Conservation (phyloP, 2,329 filamentous ascomycete genomes). For the Purpureocillium takamizusanense region DNA sequence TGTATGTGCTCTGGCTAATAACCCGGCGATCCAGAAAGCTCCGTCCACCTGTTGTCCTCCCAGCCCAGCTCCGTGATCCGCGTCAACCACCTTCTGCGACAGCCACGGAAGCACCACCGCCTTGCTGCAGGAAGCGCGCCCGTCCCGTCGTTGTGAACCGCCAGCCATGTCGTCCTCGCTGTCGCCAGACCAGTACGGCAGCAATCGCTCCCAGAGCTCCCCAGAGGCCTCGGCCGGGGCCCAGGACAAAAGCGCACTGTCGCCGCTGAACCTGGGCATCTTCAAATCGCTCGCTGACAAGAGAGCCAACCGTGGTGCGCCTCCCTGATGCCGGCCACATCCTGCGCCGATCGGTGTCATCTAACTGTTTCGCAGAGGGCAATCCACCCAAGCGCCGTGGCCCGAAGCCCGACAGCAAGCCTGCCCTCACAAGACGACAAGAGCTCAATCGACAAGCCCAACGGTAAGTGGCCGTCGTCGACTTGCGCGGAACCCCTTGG, state of each 20-base stretch:
- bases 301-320: slow-evolving; percentile 64
- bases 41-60: too few species aligned
- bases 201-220: slow-evolving; percentile 15
- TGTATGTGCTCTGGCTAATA: too few species aligned
- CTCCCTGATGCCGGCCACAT: neutral
- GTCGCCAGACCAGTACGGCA: slow-evolving; percentile 28
- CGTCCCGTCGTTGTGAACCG: slow-evolving; percentile 3
- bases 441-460: slow-evolving; percentile 94
- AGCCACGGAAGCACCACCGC: too few species aligned
- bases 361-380: slow-evolving; percentile 49
- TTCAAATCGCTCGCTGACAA: slow-evolving; percentile 64
- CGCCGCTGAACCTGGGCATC: slow-evolving; percentile 47
- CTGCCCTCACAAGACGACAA: slow-evolving; percentile 82
- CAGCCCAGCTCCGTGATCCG: too few species aligned
- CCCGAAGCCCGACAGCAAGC: slow-evolving; percentile 93
- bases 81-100: too few species aligned
- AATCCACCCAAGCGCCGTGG: slow-evolving; percentile 82
- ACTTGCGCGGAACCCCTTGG: neutral
- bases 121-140: too few species aligned
- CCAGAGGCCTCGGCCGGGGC: slow-evolving; percentile 16
- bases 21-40: too few species aligned
- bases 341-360: neutral
- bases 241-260: slow-evolving; percentile 29
- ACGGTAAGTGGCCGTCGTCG: slow-evolving; percentile 46
- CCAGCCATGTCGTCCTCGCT: slow-evolving; percentile 36